Percentiles rank a stretch among this genome's conserved stretches.
Conservation (phyloP, 257 asterid genomes). For the Euphrasia confusa region DNA sequence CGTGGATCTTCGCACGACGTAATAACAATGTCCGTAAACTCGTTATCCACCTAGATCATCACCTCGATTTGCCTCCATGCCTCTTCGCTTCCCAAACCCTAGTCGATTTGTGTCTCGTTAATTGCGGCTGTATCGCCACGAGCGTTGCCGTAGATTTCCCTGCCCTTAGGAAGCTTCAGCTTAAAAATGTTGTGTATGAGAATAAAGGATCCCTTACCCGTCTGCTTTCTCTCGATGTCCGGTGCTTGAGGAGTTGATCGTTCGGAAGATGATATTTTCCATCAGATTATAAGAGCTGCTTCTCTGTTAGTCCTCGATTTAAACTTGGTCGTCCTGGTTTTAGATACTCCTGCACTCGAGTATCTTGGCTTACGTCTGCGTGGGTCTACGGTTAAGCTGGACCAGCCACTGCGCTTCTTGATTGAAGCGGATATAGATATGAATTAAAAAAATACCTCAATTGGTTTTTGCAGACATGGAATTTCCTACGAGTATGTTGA, state of each 20-base stretch:
- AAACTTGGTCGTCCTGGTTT: background rate
- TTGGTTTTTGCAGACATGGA: too few species aligned
- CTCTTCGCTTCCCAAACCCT: background rate
- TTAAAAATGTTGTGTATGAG: background rate
- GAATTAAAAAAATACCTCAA: too few species aligned
- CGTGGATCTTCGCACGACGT: background rate
- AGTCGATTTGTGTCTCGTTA: background rate
- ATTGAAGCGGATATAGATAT: background rate
- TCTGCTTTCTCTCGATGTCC: background rate
- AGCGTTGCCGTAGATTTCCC: background rate
- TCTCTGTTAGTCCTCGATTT: background rate
- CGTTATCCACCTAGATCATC: background rate
- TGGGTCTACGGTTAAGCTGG: too few species aligned
- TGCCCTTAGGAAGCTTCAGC: background rate
- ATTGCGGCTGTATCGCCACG: background rate
- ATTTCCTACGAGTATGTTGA: too few species aligned
- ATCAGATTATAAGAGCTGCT: too few species aligned
- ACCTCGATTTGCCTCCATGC: background rate
- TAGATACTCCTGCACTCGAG: background rate
- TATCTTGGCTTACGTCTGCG: background rate
- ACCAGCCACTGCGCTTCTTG: background rate
- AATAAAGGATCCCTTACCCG: background rate
- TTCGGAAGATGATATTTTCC: background rate
- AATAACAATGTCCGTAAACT: background rate
- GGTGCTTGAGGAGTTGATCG: background rate